Base-by-base conservation (phyloP, 192 early-diverging fungal genomes). In the Geosiphon pyriformis region DNA sequence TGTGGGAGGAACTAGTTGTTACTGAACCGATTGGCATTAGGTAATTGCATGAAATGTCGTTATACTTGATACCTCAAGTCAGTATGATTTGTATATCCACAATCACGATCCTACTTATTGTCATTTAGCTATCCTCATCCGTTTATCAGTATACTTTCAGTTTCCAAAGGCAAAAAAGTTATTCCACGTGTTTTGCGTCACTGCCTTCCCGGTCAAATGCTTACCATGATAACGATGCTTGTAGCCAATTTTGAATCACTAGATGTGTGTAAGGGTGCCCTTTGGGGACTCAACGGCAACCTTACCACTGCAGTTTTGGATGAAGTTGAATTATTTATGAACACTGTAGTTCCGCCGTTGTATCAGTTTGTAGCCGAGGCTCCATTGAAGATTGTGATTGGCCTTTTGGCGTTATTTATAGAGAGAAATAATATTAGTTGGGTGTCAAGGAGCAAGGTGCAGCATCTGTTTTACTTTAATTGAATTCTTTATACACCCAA, bases 141-240 rank as follows among this genome's bases (percentile, higher is more conserved):
- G n/a, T 87, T 98, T 58, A 86, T 90, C 10, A 86, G 84, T 4
- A 83, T 96, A 70, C 74, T 99, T 58, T 87, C 88, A 26, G 85
- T 87, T 65, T 73, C 86, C 34, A 99, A 99, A 77, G 96, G 95
- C 31, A 94, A 92, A 67, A 87, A 88, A 51, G 76, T 92, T n/a
- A 79, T 95, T 35, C 88, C 93, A 12, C 88, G 96, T 15, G 82
- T 92, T 4, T 81, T 92, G 30, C 84, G 89, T 47, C 87, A 90
- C 50, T 74, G 94, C 57, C 74, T 79, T 22, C 82, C 83, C 3
- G 92, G 96, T 61, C 91, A 94, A 72, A 85, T 81, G 18, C 68
- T 96, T 70, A 82, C 82, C 0, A 67, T 94, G 57, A 80, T 95
- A 60, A 92, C 86, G 12, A 82, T 87, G 49, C 74, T 90, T n/a